These are phyloP conservation scores for Picea glauca DNA, from an alignment of 75 land plant species.

Conservation along the genomic window DNA sequence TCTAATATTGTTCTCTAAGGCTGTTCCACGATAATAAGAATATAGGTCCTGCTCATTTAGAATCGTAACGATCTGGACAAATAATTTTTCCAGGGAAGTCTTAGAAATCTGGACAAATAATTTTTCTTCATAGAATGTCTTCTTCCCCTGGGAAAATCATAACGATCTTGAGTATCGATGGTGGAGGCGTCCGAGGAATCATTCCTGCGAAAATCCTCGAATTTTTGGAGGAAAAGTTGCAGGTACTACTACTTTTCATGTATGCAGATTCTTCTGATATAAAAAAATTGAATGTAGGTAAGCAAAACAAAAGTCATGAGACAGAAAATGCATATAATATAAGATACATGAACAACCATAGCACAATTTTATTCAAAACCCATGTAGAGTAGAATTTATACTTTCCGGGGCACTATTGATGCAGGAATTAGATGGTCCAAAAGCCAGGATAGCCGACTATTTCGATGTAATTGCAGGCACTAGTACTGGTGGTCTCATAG, in stretches of 20 bases:
- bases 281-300: neutral
- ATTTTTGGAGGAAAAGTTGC: neutral
- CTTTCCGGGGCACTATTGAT: neutral
- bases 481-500: constrained; percentile 35
- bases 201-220: neutral
- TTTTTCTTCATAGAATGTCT: no score
- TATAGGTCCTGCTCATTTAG: no score
- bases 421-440: constrained; percentile 35
- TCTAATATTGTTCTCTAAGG: no score
- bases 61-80: no score
- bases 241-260: neutral
- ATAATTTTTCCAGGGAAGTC: no score
- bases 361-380: no score
- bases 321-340: no score
- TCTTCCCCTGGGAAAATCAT: neutral
- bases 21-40: no score
- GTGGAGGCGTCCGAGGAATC: neutral
- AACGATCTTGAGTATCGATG: neutral
- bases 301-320: no score
- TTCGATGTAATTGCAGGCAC: constrained; percentile 45
- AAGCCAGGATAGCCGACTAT: constrained; percentile 34
- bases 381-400: no score
- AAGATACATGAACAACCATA: no score
- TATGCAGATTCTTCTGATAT: neutral
- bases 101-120: no score